Evolutionary conservation across 2,329 filamentous ascomycete species (phyloP).

Genomic region (Xylariaceae sp.): DNA sequence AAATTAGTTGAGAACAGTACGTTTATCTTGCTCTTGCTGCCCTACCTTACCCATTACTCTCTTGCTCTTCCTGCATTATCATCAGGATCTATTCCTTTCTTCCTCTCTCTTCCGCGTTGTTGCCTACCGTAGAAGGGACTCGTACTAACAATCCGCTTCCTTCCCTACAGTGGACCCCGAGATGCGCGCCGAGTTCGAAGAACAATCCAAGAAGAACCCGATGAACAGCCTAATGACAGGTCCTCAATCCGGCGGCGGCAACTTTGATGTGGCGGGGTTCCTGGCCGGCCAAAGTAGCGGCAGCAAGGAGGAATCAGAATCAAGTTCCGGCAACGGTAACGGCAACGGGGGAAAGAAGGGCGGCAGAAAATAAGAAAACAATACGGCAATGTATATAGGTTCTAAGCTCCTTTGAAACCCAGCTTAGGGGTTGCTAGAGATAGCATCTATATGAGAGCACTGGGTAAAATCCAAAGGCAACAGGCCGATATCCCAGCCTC

Average conservation of each 20-base stretch:
- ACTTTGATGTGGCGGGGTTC: conserved; percentile 69
- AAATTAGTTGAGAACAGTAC: conserved; percentile 95
- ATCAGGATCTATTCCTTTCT: neutral
- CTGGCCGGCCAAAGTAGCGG: conserved; percentile 62
- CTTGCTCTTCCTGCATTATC: neutral
- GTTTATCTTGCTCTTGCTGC: conserved; percentile 45
- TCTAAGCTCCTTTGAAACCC: too few relatives aligned
- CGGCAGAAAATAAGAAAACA: conserved; percentile 46
- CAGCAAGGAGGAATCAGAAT: conserved; percentile 41
- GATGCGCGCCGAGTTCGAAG: conserved; percentile 89
- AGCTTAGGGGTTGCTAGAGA: too few relatives aligned
- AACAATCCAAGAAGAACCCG: conserved; percentile 79
- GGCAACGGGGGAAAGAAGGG: conserved; percentile 48
- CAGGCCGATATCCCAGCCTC: too few relatives aligned
- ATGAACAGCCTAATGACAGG: conserved; percentile 37
- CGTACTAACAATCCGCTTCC: neutral
- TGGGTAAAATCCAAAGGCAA: too few relatives aligned
- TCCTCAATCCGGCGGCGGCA: conserved; percentile 46
- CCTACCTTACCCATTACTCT: neutral
- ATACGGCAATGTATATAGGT: too few relatives aligned
- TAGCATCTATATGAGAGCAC: too few relatives aligned
- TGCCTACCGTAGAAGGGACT: neutral
- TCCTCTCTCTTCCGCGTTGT: neutral
- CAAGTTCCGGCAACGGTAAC: conserved; percentile 36
- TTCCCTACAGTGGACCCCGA: conserved; percentile 86